Conservation (phyloP, 2,329 filamentous ascomycete genomes). For the Colletotrichum agaves region DNA sequence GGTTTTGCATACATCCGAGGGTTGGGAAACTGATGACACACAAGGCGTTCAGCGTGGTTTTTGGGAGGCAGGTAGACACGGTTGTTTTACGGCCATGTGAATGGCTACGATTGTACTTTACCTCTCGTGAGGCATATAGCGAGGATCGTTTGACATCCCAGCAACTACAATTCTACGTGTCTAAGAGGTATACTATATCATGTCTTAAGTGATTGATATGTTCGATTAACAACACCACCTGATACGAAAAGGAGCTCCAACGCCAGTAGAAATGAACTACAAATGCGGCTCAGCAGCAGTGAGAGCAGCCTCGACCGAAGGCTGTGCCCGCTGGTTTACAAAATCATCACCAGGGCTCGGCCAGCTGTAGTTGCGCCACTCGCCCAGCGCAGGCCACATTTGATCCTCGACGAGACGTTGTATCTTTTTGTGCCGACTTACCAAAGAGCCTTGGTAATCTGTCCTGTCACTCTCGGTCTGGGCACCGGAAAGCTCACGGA, state of each 20-base stretch:
- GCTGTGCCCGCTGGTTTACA: conserved; percentile 47
- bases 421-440: conserved; percentile 44
- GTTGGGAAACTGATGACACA: conserved; percentile 29
- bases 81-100: conserved; percentile 17
- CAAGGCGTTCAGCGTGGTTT: conserved; percentile 32
- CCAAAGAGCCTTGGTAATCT: conserved; percentile 34
- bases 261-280: neutral
- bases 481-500: conserved; percentile 52
- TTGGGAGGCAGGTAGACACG: conserved; percentile 26
- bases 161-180: conserved; percentile 14
- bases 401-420: conserved; percentile 48
- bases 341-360: conserved; percentile 64
- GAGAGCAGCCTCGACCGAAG: conserved; percentile 23
- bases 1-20: conserved; percentile 34
- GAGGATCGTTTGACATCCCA: conserved; percentile 1
- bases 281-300: conserved; percentile 16
- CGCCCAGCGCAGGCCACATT: conserved; percentile 68
- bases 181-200: neutral
- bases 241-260: neutral
- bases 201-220: neutral
- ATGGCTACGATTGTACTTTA: conserved; percentile 32
- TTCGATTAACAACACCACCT: neutral
- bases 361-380: conserved; percentile 74
- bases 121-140: conserved; percentile 5
- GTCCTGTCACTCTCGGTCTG: conserved; percentile 41